Evolutionary conservation across 2,329 filamentous ascomycete genomes (phyloP), one percentile per base, ranked within the genome.

Genomic region (Cadophora sp.): DNA sequence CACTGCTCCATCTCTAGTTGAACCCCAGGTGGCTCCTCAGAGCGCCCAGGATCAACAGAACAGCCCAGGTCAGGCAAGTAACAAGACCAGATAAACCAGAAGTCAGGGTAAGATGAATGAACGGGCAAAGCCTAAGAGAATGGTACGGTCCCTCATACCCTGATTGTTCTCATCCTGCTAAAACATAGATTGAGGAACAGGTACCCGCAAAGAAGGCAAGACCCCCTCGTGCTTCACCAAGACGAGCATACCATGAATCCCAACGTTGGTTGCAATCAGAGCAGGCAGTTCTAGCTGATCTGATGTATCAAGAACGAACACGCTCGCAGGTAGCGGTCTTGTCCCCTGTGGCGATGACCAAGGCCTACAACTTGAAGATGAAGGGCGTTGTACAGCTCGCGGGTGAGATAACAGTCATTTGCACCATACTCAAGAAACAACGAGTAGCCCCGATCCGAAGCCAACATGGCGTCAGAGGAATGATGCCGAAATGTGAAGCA

Each of bases 281-380:
- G 27, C 50, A 53, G 16, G 8, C 2, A 33, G 13, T 33, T 18
- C 30, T 36, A 33, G n/a, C 33, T 33, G 9, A 39, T n/a, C 8
- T 56, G 1, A 39, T 56, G 9, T 14, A 56, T n/a, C 7, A 22
- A 22, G 30, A 56, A n/a, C 39, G 11, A 8, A 39, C 14, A 24
- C 30, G n/a, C 53, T 56, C n/a, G 11, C 20, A 56, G n/a, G 20
- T 11, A 14, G 8, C 8, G 4, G 8, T 8, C 6, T 1, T 24
- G 9, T 22, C 18, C 33, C 2, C 27, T n/a, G 30, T 8, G 14
- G n/a, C 8, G n/a, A 30, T 59, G 20, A 22, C 22, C 22, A 27
- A 41, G 39, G 41, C 56, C 13, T 59, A 27, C 39, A 59, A 59
- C n/a, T 6, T 18, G 20, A 59, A 30, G 41, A 16, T 59, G 20